phyloP scores from a whole-genome alignment of 164 flowering plant genomes.

The Vitis cinerea region DNA sequence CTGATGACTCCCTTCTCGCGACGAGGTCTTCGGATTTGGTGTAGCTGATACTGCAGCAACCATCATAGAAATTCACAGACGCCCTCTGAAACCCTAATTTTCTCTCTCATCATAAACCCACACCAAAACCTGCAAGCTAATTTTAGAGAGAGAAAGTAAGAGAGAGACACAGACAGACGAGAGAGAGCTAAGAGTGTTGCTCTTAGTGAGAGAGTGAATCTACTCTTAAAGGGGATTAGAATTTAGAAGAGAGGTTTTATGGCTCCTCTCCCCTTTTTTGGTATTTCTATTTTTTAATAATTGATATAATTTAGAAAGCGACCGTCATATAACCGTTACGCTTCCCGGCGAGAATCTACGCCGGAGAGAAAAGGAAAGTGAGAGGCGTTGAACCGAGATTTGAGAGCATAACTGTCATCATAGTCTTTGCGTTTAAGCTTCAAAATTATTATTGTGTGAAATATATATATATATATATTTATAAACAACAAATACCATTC shows the following conservation, averaged over 20 bases:
- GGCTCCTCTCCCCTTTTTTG: too few relatives aligned
- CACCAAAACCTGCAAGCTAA: not conserved
- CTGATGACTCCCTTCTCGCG: slow-evolving; percentile 9
- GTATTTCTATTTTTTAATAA: too few relatives aligned
- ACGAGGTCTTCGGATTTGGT: slow-evolving; percentile 25
- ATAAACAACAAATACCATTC: too few relatives aligned
- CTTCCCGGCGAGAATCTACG: slow-evolving; percentile 4
- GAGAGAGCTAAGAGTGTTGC: not conserved
- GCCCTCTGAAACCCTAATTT: slow-evolving; percentile 20
- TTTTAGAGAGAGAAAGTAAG: not conserved
- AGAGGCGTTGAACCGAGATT: slow-evolving; percentile 27
- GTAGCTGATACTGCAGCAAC: slow-evolving; percentile 45
- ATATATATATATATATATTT: too few relatives aligned
- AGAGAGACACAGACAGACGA: slow-evolving; percentile 1
- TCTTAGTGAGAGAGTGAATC: too few relatives aligned
- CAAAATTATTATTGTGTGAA: too few relatives aligned
- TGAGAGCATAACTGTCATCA: slow-evolving; percentile 38
- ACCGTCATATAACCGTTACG: slow-evolving; percentile 6
- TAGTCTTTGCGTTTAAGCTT: not conserved
- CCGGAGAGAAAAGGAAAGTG: slow-evolving; percentile 5
- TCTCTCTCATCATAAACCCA: not conserved
- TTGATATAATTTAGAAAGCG: too few relatives aligned
- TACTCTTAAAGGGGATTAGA: too few relatives aligned
- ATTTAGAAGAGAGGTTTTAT: too few relatives aligned
- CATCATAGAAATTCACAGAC: slow-evolving; percentile 23